Base-by-base conservation (phyloP, 1,139 yeast genomes). In the Pichia inconspicua region DNA sequence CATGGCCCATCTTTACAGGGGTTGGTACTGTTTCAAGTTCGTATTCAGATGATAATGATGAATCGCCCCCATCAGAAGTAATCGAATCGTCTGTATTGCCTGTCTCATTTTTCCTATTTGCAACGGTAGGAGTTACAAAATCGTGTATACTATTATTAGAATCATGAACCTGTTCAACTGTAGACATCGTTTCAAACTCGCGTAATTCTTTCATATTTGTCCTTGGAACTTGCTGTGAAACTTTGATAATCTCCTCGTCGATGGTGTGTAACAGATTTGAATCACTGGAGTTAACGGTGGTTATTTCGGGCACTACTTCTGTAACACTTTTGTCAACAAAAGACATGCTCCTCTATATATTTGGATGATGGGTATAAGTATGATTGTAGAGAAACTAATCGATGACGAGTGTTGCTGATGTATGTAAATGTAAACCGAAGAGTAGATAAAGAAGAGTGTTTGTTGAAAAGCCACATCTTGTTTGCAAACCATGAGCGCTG, bases 1-100 rank as follows among this genome's bases (percentile, higher is more conserved):
- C 31, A 7, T 40, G n/a, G 11, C 22, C 17, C 19, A 37, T 41
- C 10, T 45, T 30, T 2, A 42, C 17, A 5, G 48, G 42, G 3
- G 43, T 17, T 39, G 46, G 43, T n/a, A 45, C 40, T 3, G 27
- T 9, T 15, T 32, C 45, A 14, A 42, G 30, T 4, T 37, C 40
- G 10, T 22, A 37, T 5, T 19, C 27, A 11, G 43, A 43, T n/a
- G 45, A 31, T 25, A 17, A 40, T 4, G 44, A 40, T 12, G 49
- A 47, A 10, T 36, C 38, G 7, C 15, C 25, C 6, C 27, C n/a
- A 37, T 37, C 40, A 10, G 40, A 22, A 8, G 40, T 22, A 19
- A 19, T 22, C 6, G 27, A 37, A 11, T 37, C 40, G 10, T 19
- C 27, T 22, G n/a, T 22, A 12, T 37, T 37, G 3, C n/a, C 22